Percentiles rank a stretch among this genome's conserved stretches.
phyloP scores from a whole-genome alignment of 371 early-diverging fungal genomes.

The Sporodiniella umbellata region DNA sequence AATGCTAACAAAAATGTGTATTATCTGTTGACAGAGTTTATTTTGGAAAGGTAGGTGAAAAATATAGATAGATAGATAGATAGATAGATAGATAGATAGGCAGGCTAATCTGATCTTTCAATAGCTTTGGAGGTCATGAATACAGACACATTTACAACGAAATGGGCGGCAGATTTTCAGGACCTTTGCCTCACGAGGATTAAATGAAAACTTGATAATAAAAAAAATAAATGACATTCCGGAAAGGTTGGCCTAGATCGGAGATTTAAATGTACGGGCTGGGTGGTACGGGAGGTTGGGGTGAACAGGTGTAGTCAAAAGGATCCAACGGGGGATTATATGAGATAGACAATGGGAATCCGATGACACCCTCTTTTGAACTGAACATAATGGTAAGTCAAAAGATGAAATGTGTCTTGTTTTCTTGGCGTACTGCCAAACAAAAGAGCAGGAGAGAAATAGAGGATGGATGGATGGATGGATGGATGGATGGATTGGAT shows the following conservation, averaged over 20 bases:
- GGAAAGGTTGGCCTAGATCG: no score
- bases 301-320: neutral
- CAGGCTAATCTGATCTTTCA: neutral
- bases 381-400: neutral
- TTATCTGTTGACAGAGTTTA: conserved; percentile 30
- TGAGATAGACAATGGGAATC: neutral
- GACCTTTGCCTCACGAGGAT: conserved; percentile 20
- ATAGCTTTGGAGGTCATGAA: conserved; percentile 40
- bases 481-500: neutral
- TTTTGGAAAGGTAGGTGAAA: conserved; percentile 29
- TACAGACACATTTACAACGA: conserved; percentile 35
- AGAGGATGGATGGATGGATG: neutral
- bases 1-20: conserved; percentile 66
- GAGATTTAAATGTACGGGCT: neutral
- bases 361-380: neutral
- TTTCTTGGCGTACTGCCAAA: no score
- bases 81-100: no score
- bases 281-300: neutral
- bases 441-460: neutral
- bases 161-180: conserved; percentile 24
- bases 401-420: neutral
- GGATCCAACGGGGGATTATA: neutral
- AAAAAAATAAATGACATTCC: no score
- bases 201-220: no score
- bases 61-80: neutral